A percentile compares a stretch with the other conserved stretches of the same genome.
Conservation (phyloP, 495 filamentous ascomycete genomes). For the Xeromyces bisporus region DNA sequence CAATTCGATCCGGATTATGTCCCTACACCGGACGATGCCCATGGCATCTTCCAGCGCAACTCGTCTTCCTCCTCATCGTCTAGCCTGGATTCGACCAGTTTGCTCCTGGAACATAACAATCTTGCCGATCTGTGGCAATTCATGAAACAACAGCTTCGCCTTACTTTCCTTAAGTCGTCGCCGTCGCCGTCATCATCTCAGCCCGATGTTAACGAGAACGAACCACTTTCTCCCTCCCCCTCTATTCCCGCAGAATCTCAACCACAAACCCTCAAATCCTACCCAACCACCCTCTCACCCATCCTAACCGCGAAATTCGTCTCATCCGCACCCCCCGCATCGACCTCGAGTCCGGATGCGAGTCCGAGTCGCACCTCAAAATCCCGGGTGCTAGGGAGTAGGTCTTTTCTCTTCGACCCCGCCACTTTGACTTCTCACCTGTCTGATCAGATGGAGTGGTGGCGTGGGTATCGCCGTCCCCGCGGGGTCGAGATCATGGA, state of each 20-base stretch:
- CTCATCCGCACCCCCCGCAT: constrained; percentile 16
- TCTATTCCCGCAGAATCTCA: constrained; percentile 36
- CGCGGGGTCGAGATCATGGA: constrained; percentile 78
- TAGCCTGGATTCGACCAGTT: constrained; percentile 33
- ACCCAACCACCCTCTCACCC: constrained; percentile 27
- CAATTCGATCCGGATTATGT: constrained; percentile 16
- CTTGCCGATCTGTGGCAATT: constrained; percentile 45
- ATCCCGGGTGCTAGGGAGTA: constrained; percentile 41
- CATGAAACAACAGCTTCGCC: constrained; percentile 47
- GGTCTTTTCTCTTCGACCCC: constrained; percentile 54
- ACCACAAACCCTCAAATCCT: constrained; percentile 39
- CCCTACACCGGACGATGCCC: constrained; percentile 14
- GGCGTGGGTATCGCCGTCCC: constrained; percentile 61
- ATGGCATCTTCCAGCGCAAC: constrained; percentile 2
- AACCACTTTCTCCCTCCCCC: constrained; percentile 16
- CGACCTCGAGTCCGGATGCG: constrained; percentile 5
- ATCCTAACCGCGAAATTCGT: constrained; percentile 30
- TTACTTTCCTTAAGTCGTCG: constrained; percentile 35
- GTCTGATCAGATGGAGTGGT: constrained; percentile 59
- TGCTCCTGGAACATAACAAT: constrained; percentile 42
- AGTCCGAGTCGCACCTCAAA: not conserved
- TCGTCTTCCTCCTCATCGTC: constrained; percentile 6
- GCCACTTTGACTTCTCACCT: constrained; percentile 46
- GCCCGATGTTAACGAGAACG: constrained; percentile 2
- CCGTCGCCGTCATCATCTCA: constrained; percentile 3